Base-by-base conservation (phyloP, 2,329 filamentous ascomycete species). In the Botrytis deweyae region DNA sequence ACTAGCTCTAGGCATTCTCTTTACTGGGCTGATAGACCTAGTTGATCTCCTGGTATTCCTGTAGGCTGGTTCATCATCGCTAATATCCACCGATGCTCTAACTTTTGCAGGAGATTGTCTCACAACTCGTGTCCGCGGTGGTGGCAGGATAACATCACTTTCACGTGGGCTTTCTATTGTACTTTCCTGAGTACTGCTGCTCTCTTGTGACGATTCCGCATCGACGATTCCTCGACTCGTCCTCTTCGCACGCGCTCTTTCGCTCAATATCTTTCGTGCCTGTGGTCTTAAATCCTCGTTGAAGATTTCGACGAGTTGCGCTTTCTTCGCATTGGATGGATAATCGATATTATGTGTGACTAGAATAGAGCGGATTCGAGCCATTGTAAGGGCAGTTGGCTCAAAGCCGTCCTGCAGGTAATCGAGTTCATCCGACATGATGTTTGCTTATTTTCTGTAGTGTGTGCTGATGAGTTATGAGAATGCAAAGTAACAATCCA, bases 351-450 rank as follows among this genome's bases (percentile, higher is more conserved):
- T 92, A 84, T 99, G 93, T 77, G 90, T 92, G 80, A 98, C 93
- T 74, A 99, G 89, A 77, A 98, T 97, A 67, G 93, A 95, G 79
- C 96, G 93, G 78, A 99, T 86, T 64, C 92, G 92, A 42, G 96
- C 94, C 68, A 98, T 90, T 1, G 94, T 98, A 76, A 98, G 88
- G 76, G 88, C 89, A 80, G 88, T 87, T 33, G 96, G 90, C 82
- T 99, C 94, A 82, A 98, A 98, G 79, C 89, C 93, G 72, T 93
- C 88, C 80, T 95, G 90, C 46, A 98, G 90, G 82, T 98, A 99
- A 78, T 94, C 92, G 44, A 73, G 59, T n/a, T 73, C 71, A 40
- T 74, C 74, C 52, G 72, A 74, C 73, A 75, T 75, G 62, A 64
- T 75, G 42, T 40, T 44, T 65, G 25, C 52, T 59, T 49, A 3